Conservation (phyloP, 768 basidiomycete genomes). For the Amanita thiersii region DNA sequence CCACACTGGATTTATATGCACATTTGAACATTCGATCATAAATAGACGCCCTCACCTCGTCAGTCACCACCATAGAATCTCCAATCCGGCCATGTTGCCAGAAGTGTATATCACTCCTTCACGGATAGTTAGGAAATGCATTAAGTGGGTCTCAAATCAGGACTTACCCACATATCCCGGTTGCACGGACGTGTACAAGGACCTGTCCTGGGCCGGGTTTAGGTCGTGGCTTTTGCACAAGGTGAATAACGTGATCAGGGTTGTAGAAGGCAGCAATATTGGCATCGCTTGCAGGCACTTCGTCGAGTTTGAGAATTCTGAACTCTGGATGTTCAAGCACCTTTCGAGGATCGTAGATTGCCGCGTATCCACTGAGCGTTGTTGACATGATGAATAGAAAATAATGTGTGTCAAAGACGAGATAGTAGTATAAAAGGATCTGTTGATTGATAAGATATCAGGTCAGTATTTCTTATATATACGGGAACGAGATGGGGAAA, state of each 20-base stretch:
- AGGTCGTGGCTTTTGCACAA: constrained; percentile 55
- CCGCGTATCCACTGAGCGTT: constrained; percentile 27
- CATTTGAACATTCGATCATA: no score
- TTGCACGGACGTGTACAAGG: constrained; percentile 56
- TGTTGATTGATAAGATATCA: no score
- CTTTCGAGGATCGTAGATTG: constrained; percentile 47
- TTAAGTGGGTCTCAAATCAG: not conserved
- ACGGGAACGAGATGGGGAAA: no score
- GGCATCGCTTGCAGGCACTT: constrained; percentile 36
- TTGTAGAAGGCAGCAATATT: constrained; percentile 64
- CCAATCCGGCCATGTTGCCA: constrained; percentile 67
- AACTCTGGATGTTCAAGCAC: constrained; percentile 49
- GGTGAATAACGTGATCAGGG: constrained; percentile 52
- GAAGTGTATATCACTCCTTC: constrained; percentile 65
- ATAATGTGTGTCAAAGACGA: constrained; percentile 1
- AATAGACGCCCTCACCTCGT: no score
- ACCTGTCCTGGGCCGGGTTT: constrained; percentile 63
- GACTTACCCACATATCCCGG: constrained; percentile 61
- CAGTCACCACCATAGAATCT: constrained; percentile 62
- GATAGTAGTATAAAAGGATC: no score
- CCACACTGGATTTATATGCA: constrained; percentile 44
- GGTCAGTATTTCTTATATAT: no score
- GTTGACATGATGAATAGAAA: constrained; percentile 18
- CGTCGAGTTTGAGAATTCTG: constrained; percentile 40
- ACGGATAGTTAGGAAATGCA: not conserved